A percentile compares a stretch with the other conserved stretches of the same genome.
Evolutionary conservation across 1,284 basidiomycete species (phyloP).

Genomic region (Mycena sp.): DNA sequence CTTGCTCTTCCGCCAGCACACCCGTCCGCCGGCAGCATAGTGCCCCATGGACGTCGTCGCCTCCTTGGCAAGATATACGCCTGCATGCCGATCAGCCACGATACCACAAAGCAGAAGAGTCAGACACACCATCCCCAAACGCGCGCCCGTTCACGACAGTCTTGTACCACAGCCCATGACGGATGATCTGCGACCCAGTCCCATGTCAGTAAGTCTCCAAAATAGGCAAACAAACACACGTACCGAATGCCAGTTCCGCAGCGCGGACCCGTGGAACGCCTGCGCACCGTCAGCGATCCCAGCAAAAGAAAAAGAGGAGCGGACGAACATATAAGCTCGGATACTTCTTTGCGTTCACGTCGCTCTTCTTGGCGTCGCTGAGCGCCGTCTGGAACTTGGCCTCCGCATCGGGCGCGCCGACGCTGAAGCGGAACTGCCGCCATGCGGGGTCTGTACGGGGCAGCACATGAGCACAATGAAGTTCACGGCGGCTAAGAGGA

Average conservation of each 20-base stretch:
- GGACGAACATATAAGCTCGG: conserved; percentile 62
- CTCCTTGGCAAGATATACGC: conserved; percentile 72
- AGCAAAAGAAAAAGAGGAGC: conserved; percentile 23
- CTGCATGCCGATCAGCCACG: conserved; percentile 40
- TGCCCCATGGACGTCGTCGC: conserved; percentile 53
- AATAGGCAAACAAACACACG: conserved; percentile 24
- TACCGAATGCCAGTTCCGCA: conserved; percentile 73
- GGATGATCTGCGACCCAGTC: conserved; percentile 60
- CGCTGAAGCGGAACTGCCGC: conserved; percentile 70
- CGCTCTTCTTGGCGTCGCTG: conserved; percentile 43
- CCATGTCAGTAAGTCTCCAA: background rate
- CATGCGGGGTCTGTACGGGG: conserved; percentile 50
- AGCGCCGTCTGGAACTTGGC: conserved; percentile 63
- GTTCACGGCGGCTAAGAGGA: background rate
- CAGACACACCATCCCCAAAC: conserved; percentile 62
- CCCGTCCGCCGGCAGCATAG: conserved; percentile 49
- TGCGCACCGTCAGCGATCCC: background rate
- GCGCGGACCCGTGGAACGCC: conserved; percentile 69
- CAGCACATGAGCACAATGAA: background rate
- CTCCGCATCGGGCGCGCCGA: conserved; percentile 72
- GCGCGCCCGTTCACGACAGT: conserved; percentile 59
- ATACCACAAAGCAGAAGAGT: background rate
- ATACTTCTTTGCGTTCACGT: conserved; percentile 52
- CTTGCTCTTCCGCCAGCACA: conserved; percentile 58
- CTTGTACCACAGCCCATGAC: conserved; percentile 71